Evolutionary conservation across 495 filamentous ascomycete genomes (phyloP).

Genomic region (Penicillium egyptiacum): DNA sequence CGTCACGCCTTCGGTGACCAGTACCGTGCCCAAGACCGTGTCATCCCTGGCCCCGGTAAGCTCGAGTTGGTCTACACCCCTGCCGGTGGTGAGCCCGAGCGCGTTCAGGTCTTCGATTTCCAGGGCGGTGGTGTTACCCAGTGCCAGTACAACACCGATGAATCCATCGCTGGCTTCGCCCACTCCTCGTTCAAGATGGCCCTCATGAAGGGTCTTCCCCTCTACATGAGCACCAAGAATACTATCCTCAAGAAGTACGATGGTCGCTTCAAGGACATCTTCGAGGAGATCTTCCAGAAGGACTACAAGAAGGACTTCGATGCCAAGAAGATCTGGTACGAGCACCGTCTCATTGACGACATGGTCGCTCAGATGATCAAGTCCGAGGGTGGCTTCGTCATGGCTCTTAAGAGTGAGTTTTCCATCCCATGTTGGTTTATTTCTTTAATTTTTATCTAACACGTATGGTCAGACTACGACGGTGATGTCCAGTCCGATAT

Average conservation of each 20-base stretch:
- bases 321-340: slow-evolving; percentile 93
- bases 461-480: slow-evolving; percentile 74
- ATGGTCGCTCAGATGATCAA: slow-evolving; percentile 99
- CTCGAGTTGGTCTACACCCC: slow-evolving; percentile 94
- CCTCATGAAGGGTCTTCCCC: slow-evolving; percentile 75
- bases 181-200: slow-evolving; percentile 96
- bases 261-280: slow-evolving; percentile 98
- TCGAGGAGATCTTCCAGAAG: slow-evolving; percentile 91
- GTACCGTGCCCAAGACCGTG: slow-evolving; percentile 90
- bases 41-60: slow-evolving; percentile 77
- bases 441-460: slow-evolving; percentile 7
- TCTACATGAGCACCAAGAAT: slow-evolving; percentile 99
- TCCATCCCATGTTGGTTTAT: not conserved
- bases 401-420: slow-evolving; percentile 90
- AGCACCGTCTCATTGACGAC: slow-evolving; percentile 98
- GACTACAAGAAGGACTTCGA: slow-evolving; percentile 87
- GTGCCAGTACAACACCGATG: slow-evolving; percentile 97
- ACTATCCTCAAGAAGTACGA: slow-evolving; percentile 99
- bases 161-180: slow-evolving; percentile 90
- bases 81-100: slow-evolving; percentile 73
- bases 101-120: slow-evolving; percentile 89
- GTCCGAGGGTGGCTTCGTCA: slow-evolving; percentile 89
- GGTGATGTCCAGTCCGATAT: slow-evolving; percentile 99
- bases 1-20: slow-evolving; percentile 99
- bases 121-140: slow-evolving; percentile 84